A percentile compares a stretch with the other conserved stretches of the same genome.
These are phyloP conservation scores for Aspergillus sp. DNA, from an alignment of 2,329 filamentous ascomycete genomes.

Conservation along the genomic window DNA sequence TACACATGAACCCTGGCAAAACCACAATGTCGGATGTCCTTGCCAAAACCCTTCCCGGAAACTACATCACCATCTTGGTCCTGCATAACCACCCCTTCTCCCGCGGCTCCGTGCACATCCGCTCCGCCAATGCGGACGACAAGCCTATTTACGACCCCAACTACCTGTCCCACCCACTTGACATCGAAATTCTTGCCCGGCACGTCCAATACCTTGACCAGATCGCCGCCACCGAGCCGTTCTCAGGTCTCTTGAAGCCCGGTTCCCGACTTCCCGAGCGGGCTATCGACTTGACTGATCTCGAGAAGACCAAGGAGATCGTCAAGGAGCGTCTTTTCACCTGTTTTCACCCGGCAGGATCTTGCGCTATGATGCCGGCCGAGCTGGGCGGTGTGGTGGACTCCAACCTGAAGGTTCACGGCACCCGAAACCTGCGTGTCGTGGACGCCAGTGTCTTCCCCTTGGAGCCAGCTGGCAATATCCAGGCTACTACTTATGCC, in stretches of 20 bases:
- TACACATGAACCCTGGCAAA: constrained; percentile 18
- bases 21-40: constrained; percentile 18
- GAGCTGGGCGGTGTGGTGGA: constrained; percentile 34
- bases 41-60: constrained; percentile 17
- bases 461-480: constrained; percentile 38
- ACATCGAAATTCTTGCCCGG: constrained; percentile 44
- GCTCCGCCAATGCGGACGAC: constrained; percentile 32
- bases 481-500: constrained; percentile 41
- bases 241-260: constrained; percentile 21
- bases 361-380: constrained; percentile 36
- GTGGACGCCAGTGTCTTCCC: constrained; percentile 41
- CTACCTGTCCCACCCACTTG: constrained; percentile 46
- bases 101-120: constrained; percentile 33
- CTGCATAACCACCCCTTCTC: constrained; percentile 37
- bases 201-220: constrained; percentile 29
- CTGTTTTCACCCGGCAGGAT: constrained; percentile 33
- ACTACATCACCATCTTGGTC: constrained; percentile 24
- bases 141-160: constrained; percentile 49
- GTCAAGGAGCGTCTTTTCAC: constrained; percentile 25
- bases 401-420: constrained; percentile 29
- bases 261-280: constrained; percentile 13
- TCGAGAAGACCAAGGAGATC: constrained; percentile 22
- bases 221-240: constrained; percentile 24
- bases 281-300: constrained; percentile 13
- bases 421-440: constrained; percentile 34